phyloP scores from a whole-genome alignment of 1,284 basidiomycete genomes.

The Fomitopsis palustris region DNA sequence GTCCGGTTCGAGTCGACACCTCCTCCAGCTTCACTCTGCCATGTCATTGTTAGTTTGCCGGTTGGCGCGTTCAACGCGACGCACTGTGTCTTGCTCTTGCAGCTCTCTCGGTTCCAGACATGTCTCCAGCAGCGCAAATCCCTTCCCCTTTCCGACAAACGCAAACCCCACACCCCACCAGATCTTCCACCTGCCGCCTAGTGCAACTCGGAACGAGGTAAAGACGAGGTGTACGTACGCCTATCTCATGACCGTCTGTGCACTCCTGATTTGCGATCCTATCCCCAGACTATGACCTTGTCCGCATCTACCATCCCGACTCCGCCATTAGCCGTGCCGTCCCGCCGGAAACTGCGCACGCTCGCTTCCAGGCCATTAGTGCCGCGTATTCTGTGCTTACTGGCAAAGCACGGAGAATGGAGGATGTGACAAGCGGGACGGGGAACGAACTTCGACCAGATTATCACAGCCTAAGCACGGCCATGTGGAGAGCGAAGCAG shows the following conservation, averaged over 20 bases:
- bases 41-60: background rate
- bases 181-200: conserved; percentile 61
- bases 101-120: background rate
- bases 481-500: conserved; percentile 40
- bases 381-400: conserved; percentile 58
- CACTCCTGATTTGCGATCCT: background rate
- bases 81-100: background rate
- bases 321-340: conserved; percentile 46
- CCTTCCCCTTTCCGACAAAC: conserved; percentile 53
- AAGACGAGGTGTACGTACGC: conserved; percentile 58
- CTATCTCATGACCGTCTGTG: background rate
- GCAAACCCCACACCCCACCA: conserved; percentile 60
- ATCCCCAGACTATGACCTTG: conserved; percentile 67
- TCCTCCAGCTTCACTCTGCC: background rate
- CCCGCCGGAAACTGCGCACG: conserved; percentile 45
- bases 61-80: background rate
- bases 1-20: too few relatives aligned
- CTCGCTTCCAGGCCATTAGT: conserved; percentile 59
- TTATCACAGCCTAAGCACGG: conserved; percentile 28
- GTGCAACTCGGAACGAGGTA: conserved; percentile 54
- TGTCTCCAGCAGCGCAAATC: conserved; percentile 42
- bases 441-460: conserved; percentile 25
- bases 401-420: conserved; percentile 26
- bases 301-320: conserved; percentile 69
- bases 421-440: conserved; percentile 31